A percentile compares a stretch with the other conserved stretches of the same genome.
Evolutionary conservation across 1,139 yeast species (phyloP).

Genomic region (Zhuliangozyma blackwelliae): DNA sequence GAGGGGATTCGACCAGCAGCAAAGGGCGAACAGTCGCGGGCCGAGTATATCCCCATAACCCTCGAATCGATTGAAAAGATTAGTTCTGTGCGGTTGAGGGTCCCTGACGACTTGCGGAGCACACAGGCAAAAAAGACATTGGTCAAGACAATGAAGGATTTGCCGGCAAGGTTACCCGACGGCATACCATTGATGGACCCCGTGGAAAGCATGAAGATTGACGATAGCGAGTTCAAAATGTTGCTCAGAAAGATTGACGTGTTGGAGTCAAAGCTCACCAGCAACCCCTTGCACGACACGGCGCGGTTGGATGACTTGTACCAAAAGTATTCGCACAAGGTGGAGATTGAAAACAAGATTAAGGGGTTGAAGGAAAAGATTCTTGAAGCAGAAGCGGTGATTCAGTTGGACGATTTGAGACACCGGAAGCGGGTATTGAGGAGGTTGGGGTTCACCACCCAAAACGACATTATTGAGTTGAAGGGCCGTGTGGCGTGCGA

Average conservation of each 20-base stretch:
- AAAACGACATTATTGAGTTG: conserved; percentile 81
- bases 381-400: conserved; percentile 80
- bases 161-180: conserved; percentile 78
- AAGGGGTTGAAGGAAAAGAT: conserved; percentile 61
- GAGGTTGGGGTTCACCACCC: conserved; percentile 74
- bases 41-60: conserved; percentile 82
- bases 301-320: conserved; percentile 61
- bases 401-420: conserved; percentile 89
- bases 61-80: conserved; percentile 69
- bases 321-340: conserved; percentile 60
- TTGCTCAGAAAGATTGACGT: conserved; percentile 77
- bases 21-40: conserved; percentile 65
- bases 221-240: conserved; percentile 68
- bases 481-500: conserved; percentile 97
- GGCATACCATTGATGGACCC: conserved; percentile 91
- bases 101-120: conserved; percentile 77
- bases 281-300: conserved; percentile 69
- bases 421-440: conserved; percentile 90
- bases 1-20: conserved; percentile 85
- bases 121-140: conserved; percentile 69
- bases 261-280: conserved; percentile 63
- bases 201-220: conserved; percentile 84
- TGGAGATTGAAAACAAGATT: conserved; percentile 57
- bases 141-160: conserved; percentile 73
- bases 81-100: conserved; percentile 73